phyloP scores from a whole-genome alignment of 2,329 filamentous ascomycete species.

The Apiospora malaysiana region DNA sequence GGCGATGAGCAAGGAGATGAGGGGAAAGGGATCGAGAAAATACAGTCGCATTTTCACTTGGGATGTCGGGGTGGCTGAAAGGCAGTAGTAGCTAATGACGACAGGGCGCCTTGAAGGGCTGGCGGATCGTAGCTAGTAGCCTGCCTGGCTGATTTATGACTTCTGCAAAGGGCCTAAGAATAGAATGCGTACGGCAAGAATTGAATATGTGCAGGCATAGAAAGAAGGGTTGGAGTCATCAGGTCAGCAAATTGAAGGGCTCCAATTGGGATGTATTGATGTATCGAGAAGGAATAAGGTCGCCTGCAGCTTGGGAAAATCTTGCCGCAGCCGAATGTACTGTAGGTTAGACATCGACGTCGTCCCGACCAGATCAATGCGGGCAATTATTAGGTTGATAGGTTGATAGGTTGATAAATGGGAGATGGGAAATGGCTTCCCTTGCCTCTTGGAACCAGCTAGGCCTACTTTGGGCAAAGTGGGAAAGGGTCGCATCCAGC shows the following conservation, averaged over 20 bases:
- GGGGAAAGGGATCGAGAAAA: neutral
- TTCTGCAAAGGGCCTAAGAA: neutral
- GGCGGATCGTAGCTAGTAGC: neutral
- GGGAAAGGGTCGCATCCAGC: slow-evolving; percentile 6
- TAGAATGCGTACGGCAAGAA: neutral
- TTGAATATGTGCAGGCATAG: neutral
- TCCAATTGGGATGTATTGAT: neutral
- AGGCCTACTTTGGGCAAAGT: slow-evolving; percentile 12
- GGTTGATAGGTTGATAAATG: too few species aligned
- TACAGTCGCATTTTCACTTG: slow-evolving; percentile 3
- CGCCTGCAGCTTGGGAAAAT: slow-evolving; percentile 1
- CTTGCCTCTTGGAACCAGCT: neutral
- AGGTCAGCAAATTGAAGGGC: neutral
- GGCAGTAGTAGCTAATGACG: slow-evolving; percentile 2
- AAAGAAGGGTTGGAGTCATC: neutral
- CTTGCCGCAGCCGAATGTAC: neutral
- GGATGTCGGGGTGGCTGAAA: slow-evolving; percentile 6
- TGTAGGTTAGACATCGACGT: neutral
- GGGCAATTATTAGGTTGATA: too few species aligned
- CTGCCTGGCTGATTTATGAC: neutral
- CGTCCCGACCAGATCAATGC: slow-evolving; percentile 8
- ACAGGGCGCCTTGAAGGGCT: slow-evolving; percentile 1
- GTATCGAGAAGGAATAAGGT: neutral
- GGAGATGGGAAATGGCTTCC: neutral
- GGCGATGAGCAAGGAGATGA: neutral